These are phyloP conservation scores for Tylopilus vinaceipallidus DNA, from an alignment of 768 basidiomycete species.

Conservation along the genomic window DNA sequence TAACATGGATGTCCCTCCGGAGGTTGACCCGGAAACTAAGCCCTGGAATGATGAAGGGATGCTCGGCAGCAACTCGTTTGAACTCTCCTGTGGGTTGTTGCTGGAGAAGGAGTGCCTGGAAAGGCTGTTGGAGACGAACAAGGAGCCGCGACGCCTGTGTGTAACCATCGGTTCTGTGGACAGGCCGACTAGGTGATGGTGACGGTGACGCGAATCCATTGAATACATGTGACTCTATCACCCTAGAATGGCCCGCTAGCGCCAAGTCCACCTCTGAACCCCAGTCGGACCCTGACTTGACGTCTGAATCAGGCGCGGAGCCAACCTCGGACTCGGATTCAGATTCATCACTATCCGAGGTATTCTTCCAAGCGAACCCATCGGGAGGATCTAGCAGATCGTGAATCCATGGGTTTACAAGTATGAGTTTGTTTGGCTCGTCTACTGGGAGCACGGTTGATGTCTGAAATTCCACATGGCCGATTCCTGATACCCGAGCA, in stretches of 20 bases:
- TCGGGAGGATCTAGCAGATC: neutral
- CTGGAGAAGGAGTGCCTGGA: constrained; percentile 5
- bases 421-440: neutral
- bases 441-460: neutral
- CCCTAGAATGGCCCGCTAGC: too few relatives aligned
- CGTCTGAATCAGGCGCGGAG: neutral
- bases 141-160: constrained; percentile 4
- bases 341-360: neutral
- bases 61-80: neutral
- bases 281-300: neutral
- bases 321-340: neutral
- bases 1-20: neutral
- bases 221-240: too few relatives aligned
- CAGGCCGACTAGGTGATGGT: neutral
- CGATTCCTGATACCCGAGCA: constrained; percentile 3
- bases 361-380: neutral
- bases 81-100: neutral
- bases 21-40: neutral
- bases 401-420: constrained; percentile 17
- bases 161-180: neutral
- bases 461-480: constrained; percentile 5
- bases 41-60: neutral
- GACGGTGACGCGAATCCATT: too few relatives aligned
- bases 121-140: constrained; percentile 8
- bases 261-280: too few relatives aligned